Conservation (phyloP, 2,329 filamentous ascomycete genomes). For the Alternaria novae-zelandiae region DNA sequence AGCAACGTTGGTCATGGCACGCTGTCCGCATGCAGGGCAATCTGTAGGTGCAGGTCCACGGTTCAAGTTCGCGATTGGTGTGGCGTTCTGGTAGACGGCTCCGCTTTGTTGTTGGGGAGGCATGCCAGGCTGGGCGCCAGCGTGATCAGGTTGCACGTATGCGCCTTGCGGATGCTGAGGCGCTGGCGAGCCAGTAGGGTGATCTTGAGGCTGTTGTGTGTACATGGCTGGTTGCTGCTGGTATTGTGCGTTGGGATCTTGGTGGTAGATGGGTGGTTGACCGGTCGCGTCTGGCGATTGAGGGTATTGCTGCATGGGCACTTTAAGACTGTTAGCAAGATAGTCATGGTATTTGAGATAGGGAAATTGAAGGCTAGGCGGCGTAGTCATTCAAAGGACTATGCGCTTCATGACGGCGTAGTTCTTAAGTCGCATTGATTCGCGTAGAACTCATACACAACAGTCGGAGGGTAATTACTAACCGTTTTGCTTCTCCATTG, state of each 20-base stretch:
- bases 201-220: conserved; percentile 20
- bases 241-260: conserved; percentile 36
- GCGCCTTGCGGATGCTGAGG: conserved; percentile 32
- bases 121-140: conserved; percentile 36
- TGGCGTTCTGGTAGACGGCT: conserved; percentile 45
- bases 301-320: conserved; percentile 48
- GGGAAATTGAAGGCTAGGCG: not conserved
- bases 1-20: conserved; percentile 47
- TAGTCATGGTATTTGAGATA: not conserved
- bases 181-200: conserved; percentile 24
- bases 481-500: conserved; percentile 48
- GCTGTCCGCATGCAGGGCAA: conserved; percentile 55
- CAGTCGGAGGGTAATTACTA: conserved; percentile 14
- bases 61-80: conserved; percentile 41
- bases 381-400: not conserved
- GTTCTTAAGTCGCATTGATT: not conserved
- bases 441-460: not conserved
- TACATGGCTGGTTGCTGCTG: conserved; percentile 22
- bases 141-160: conserved; percentile 20
- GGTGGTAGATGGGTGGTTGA: conserved; percentile 39
- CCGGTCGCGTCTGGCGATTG: conserved; percentile 39
- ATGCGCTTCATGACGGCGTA: not conserved
- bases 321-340: conserved; percentile 28
- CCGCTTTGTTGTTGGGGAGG: conserved; percentile 43
- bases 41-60: conserved; percentile 53